Percentiles rank a stretch among this genome's conserved stretches.
phyloP scores from a whole-genome alignment of 257 asterid species.

The Solanum tacnaense region DNA sequence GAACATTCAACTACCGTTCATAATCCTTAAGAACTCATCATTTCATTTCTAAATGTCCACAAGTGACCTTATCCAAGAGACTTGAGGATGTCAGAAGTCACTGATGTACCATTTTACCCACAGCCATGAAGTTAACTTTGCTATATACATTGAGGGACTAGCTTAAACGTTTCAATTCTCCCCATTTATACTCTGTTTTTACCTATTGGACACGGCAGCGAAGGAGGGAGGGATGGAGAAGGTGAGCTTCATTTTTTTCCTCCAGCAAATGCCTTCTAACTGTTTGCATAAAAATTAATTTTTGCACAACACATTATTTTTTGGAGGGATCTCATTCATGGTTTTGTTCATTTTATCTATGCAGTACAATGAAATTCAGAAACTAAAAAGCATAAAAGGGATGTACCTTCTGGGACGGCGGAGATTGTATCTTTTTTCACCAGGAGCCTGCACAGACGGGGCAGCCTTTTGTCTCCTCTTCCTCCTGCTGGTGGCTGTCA shows the following conservation, averaged over 20 bases:
- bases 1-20: neutral
- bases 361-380: neutral
- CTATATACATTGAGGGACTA: neutral
- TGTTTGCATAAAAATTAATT: neutral
- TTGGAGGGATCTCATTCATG: neutral
- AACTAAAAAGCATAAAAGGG: neutral
- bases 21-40: neutral
- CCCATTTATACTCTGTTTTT: neutral
- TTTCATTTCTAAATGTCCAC: neutral
- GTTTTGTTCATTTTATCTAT: neutral
- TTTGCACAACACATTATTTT: neutral
- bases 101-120: neutral
- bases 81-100: neutral
- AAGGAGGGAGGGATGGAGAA: neutral
- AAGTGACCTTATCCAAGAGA: neutral
- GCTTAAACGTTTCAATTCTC: neutral
- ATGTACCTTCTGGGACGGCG: constrained; percentile 59
- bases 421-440: constrained; percentile 79
- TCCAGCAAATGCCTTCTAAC: neutral
- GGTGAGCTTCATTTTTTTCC: neutral
- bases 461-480: constrained; percentile 62
- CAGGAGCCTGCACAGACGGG: constrained; percentile 32
- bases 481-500: constrained; percentile 39
- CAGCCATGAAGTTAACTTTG: neutral
- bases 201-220: neutral